Conservation (phyloP, 1,284 basidiomycete genomes). For the Cryptococcus sp. region DNA sequence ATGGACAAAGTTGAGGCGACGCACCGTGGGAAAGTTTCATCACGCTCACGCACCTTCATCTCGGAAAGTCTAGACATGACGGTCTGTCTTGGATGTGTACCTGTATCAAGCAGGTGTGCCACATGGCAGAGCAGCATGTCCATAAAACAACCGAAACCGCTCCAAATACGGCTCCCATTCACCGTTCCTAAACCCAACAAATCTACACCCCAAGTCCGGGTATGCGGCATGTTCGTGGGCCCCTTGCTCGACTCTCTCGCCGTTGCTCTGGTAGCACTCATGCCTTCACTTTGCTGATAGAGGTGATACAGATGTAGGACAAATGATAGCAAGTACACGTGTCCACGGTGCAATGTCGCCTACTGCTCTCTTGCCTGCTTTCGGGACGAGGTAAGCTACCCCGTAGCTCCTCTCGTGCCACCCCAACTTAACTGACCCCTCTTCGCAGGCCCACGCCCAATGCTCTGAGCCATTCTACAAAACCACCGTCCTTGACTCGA, state of each 20-base stretch:
- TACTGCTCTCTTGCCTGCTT: conserved; percentile 50
- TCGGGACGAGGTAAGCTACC: conserved; percentile 30
- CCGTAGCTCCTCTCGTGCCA: neutral
- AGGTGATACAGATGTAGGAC: conserved; percentile 38
- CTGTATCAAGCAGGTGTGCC: neutral
- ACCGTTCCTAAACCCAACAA: conserved; percentile 36
- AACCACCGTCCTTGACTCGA: conserved; percentile 36
- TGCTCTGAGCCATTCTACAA: conserved; percentile 51
- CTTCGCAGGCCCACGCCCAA: conserved; percentile 40
- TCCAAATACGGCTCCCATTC: conserved; percentile 45
- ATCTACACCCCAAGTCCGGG: conserved; percentile 18
- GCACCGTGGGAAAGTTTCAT: conserved; percentile 20
- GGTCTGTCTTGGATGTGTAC: neutral
- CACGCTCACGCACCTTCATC: neutral
- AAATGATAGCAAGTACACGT: conserved; percentile 45
- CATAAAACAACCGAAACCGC: conserved; percentile 44
- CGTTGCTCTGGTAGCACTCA: neutral
- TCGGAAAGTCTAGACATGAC: neutral
- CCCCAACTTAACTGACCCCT: neutral
- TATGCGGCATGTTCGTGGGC: conserved; percentile 42
- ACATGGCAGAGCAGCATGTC: conserved; percentile 40
- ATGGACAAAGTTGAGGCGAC: neutral
- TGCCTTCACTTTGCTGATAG: too few relatives aligned
- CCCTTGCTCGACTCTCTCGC: neutral
- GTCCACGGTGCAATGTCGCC: conserved; percentile 48